These are phyloP conservation scores for Aspergillus sp. DNA, from an alignment of 2,329 filamentous ascomycete genomes.

Conservation along the genomic window DNA sequence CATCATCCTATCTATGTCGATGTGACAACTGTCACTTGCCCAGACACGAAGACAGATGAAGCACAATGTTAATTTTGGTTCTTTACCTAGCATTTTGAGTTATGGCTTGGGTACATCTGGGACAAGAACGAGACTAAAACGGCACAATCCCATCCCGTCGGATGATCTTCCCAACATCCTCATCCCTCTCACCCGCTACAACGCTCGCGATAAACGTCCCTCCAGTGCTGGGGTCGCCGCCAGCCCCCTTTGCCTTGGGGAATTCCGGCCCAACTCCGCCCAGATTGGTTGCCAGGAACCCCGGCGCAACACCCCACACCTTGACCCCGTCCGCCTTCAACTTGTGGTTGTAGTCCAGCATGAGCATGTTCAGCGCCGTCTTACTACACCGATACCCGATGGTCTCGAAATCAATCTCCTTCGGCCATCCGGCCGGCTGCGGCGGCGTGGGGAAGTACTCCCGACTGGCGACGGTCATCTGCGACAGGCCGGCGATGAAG, in stretches of 20 bases:
- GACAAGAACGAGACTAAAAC: background rate
- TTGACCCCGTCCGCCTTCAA: constrained; percentile 53
- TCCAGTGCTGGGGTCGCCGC: constrained; percentile 36
- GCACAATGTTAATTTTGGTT: no score
- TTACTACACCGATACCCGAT: constrained; percentile 44
- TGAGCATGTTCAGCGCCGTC: constrained; percentile 51
- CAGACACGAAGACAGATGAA: no score
- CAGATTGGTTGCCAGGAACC: constrained; percentile 50
- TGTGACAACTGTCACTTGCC: no score
- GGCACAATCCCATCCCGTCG: constrained; percentile 12
- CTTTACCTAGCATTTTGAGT: no score
- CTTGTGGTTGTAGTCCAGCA: constrained; percentile 45
- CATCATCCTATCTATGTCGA: no score
- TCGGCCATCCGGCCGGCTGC: constrained; percentile 15
- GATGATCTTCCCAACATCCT: constrained; percentile 41
- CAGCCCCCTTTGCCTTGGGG: no score
- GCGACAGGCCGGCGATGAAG: constrained; percentile 15
- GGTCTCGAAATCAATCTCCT: constrained; percentile 11
- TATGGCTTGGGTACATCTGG: no score
- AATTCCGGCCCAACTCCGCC: constrained; percentile 24
- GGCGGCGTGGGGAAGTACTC: constrained; percentile 12
- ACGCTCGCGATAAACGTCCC: constrained; percentile 42
- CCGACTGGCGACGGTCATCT: constrained; percentile 8
- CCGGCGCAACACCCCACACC: constrained; percentile 50
- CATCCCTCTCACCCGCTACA: constrained; percentile 43